Percentiles rank a stretch among this genome's conserved stretches.
These are phyloP conservation scores for Aureobasidium sp. DNA, from an alignment of 2,329 filamentous ascomycete genomes.

Conservation along the genomic window DNA sequence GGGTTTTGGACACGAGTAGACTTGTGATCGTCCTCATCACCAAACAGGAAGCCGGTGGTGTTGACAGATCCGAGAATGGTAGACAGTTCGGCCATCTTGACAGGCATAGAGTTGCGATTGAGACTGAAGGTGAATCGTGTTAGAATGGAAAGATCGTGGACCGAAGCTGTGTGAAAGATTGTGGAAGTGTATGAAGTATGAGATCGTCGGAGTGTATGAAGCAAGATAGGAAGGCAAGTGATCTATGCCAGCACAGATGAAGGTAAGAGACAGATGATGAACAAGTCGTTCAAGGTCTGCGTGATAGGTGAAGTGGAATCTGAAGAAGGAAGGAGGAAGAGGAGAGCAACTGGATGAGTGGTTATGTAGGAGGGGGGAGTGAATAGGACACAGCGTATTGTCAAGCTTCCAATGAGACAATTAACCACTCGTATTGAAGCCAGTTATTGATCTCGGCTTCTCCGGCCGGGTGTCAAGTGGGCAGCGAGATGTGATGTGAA, in stretches of 20 bases:
- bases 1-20: constrained; percentile 35
- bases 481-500: not conserved
- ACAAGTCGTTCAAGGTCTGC: not conserved
- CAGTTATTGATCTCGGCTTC: not conserved
- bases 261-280: not conserved
- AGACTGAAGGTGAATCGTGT: constrained; percentile 44
- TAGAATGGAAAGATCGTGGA: constrained; percentile 3
- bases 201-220: not conserved
- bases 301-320: not conserved
- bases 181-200: not conserved
- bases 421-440: constrained; percentile 2
- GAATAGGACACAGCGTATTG: not conserved
- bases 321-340: not conserved
- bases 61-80: constrained; percentile 70
- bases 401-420: not conserved
- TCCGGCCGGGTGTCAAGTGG: too few relatives aligned
- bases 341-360: not conserved
- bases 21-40: constrained; percentile 57
- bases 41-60: constrained; percentile 77
- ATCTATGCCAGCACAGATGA: not conserved
- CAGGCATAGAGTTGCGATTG: constrained; percentile 92
- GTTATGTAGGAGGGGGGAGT: not conserved
- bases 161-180: not conserved
- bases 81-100: constrained; percentile 44
- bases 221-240: not conserved